phyloP scores from a whole-genome alignment of 2,329 filamentous ascomycete species.

The Dothideomycetes sp. region DNA sequence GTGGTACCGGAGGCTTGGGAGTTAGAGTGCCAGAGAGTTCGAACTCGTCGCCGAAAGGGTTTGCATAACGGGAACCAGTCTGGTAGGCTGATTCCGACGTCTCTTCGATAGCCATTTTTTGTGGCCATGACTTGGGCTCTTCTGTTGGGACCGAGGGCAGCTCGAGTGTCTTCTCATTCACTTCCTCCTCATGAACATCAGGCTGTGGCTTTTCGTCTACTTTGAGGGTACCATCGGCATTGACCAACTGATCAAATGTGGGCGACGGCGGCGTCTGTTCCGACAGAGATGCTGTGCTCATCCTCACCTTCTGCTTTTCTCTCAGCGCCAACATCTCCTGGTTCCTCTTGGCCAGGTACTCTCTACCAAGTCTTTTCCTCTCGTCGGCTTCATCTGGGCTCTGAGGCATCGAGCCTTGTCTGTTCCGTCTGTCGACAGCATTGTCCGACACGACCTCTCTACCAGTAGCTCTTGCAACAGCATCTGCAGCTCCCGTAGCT shows the following conservation, averaged over 20 bases:
- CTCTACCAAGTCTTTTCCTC: slow-evolving; percentile 26
- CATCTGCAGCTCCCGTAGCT: slow-evolving; percentile 23
- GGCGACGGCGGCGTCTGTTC: slow-evolving; percentile 11
- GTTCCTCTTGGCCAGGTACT: slow-evolving; percentile 28
- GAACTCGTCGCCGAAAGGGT: slow-evolving; percentile 39
- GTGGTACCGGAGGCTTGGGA: slow-evolving; percentile 36
- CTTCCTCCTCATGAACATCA: background rate
- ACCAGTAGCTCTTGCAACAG: slow-evolving; percentile 28
- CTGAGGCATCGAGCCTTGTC: background rate
- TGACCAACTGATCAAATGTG: slow-evolving; percentile 35
- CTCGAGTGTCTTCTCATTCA: slow-evolving; percentile 9
- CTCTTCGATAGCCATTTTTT: background rate
- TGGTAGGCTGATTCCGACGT: slow-evolving; percentile 26
- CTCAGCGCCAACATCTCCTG: slow-evolving; percentile 27
- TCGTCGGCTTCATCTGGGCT: slow-evolving; percentile 22
- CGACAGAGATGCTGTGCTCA: background rate
- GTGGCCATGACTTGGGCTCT: slow-evolving; percentile 7
- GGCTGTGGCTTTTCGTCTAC: slow-evolving; percentile 11
- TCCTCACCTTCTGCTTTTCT: slow-evolving; percentile 19
- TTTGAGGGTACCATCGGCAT: slow-evolving; percentile 31
- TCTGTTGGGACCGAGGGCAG: slow-evolving; percentile 15
- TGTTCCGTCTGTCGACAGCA: slow-evolving; percentile 6
- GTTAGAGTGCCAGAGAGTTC: slow-evolving; percentile 22
- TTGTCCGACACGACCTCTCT: slow-evolving; percentile 9
- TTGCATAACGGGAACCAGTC: slow-evolving; percentile 32